These are phyloP conservation scores for Dalechampia spathulata DNA, from an alignment of 441 rosid species.

Conservation along the genomic window DNA sequence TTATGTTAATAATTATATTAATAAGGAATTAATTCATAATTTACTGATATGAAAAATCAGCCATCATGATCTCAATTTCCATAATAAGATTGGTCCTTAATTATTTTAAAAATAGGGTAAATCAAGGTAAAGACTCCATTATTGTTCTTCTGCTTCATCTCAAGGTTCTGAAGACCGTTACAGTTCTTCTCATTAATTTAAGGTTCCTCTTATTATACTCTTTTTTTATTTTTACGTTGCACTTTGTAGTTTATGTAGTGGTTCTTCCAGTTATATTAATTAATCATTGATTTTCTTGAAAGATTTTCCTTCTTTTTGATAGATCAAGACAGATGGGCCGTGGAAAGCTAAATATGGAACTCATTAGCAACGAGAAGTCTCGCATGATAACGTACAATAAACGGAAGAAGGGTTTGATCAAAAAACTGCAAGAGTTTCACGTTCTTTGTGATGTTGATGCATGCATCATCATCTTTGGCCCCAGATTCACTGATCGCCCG, in stretches of 20 bases:
- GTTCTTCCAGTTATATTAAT: too few species aligned
- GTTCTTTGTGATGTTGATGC: slow-evolving; percentile 18
- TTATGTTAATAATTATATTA: too few species aligned
- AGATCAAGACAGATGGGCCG: slow-evolving; percentile 15
- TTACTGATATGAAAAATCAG: not conserved
- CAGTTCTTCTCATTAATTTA: not conserved
- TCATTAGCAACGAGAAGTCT: slow-evolving; percentile 16
- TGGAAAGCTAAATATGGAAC: slow-evolving; percentile 14
- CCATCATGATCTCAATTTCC: not conserved
- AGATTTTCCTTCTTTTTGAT: not conserved
- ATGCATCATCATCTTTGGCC: slow-evolving; percentile 15
- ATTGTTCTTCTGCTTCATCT: not conserved
- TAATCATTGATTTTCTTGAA: too few species aligned
- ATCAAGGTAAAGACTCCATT: not conserved
- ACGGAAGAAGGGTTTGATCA: slow-evolving; percentile 16
- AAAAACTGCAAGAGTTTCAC: slow-evolving; percentile 15
- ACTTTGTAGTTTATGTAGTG: too few species aligned
- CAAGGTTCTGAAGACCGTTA: not conserved
- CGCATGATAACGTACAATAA: slow-evolving; percentile 16
- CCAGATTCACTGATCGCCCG: slow-evolving; percentile 1
- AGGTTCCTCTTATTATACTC: not conserved
- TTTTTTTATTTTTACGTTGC: too few species aligned
- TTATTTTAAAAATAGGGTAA: too few species aligned
- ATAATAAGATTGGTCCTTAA: not conserved
- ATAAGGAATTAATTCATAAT: not conserved